Evolutionary conservation across 257 asterid genomes (phyloP).

Genomic region (Haberlea rhodopensis): DNA sequence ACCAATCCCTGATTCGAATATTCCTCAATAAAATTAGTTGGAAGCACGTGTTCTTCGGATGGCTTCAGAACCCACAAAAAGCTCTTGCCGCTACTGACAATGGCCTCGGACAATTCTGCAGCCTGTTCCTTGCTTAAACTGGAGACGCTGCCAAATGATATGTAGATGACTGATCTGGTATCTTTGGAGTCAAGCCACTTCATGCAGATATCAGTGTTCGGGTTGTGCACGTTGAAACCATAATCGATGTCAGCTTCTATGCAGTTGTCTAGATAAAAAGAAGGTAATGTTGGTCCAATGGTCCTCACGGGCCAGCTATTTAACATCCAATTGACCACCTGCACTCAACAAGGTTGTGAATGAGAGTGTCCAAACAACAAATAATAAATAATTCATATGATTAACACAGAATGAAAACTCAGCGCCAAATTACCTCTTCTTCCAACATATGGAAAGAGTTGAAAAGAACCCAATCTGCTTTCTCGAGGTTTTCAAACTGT

Average conservation of each 20-base stretch:
- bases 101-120: no score
- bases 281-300: constrained; percentile 56
- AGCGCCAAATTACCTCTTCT: constrained; percentile 43
- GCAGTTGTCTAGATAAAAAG: constrained; percentile 49
- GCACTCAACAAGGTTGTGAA: constrained; percentile 9
- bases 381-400: neutral
- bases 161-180: constrained; percentile 41
- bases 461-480: constrained; percentile 61
- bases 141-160: constrained; percentile 57
- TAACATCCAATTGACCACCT: constrained; percentile 60
- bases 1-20: no score
- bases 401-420: neutral
- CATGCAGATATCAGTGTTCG: constrained; percentile 36
- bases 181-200: constrained; percentile 50
- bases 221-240: constrained; percentile 42
- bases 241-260: constrained; percentile 40
- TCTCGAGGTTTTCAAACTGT: constrained; percentile 42
- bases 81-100: no score
- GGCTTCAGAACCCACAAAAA: no score
- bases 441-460: constrained; percentile 53
- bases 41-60: no score
- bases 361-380: no score
- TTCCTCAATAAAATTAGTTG: no score
- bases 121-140: no score
- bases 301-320: constrained; percentile 47